Evolutionary conservation across 1,139 yeast species (phyloP), one percentile per base, ranked within the genome.

Genomic region (Torulaspora pretoriensis): DNA sequence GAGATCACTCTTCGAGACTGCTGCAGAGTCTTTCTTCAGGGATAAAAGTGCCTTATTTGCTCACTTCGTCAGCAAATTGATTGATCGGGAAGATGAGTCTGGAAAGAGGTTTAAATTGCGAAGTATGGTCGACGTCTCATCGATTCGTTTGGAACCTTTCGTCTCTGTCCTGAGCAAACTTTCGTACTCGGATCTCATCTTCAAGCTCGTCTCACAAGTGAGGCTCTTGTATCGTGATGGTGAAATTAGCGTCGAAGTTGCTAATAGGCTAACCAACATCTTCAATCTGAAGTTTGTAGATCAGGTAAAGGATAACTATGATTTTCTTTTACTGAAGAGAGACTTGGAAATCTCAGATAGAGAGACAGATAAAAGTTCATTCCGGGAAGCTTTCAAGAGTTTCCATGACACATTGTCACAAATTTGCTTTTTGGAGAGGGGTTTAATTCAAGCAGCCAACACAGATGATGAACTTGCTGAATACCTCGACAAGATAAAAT

Each of bases 341-440:
- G 56, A 54, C 9, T 53, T 61, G 28, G 51, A 53, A 13, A 60
- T 61, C 7, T 56, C 63, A 2, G 53, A 60, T 45, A 48, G 39
- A 24, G 64, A 59, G 38, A 52, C 57, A 2, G 62, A 61, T 30
- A 54, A 52, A 30, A 56, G 61, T 42, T 38, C 51, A 3, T 60
- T 61, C 22, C 52, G 59, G 28, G 61, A 60, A 22, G 35, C 40
- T 4, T 40, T 54, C 17, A 43, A 29, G 17, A 33, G 43, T 9
- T 42, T 30, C 10, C 30, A 19, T 8, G 40, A 41, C 19, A 31
- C 37, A 3, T 28, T 29, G 16, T 40, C 43, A 23, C 49, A 44
- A 13, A 45, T 47, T 6, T 39, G 38, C 19, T 55, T 45, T 33
- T 19, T 57, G 7, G 55, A 45, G 28, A 40, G 46, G 10, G 49